Conservation (phyloP, 257 asterid genomes). For the Striga asiatica region DNA sequence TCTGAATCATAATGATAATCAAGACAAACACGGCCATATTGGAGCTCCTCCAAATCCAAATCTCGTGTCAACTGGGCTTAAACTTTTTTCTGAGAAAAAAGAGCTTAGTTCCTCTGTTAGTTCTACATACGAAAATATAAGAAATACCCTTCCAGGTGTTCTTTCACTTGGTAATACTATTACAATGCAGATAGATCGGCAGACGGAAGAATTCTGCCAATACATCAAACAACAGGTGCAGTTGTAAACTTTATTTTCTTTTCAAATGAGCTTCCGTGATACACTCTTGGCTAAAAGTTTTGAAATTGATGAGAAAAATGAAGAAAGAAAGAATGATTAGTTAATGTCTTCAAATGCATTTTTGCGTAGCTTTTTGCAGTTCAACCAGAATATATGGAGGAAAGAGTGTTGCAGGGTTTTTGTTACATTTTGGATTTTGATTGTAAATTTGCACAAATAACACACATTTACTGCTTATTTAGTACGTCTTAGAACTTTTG, state of each 20-base stretch:
- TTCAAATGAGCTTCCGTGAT: background rate
- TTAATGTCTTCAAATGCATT: too few relatives aligned
- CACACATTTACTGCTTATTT: too few relatives aligned
- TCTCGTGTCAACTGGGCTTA: constrained; percentile 40
- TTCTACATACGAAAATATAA: constrained; percentile 30
- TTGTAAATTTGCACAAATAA: too few relatives aligned
- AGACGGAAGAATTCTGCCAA: constrained; percentile 35
- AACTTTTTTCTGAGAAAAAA: constrained; percentile 35
- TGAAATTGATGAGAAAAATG: too few relatives aligned
- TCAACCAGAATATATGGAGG: too few relatives aligned
- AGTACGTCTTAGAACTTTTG: too few relatives aligned
- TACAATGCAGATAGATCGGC: constrained; percentile 33
- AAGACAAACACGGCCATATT: constrained; percentile 18
- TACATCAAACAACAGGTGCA: constrained; percentile 44
- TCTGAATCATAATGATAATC: constrained; percentile 25
- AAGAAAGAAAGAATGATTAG: too few relatives aligned
- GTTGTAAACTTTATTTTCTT: background rate
- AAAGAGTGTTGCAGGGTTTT: too few relatives aligned
- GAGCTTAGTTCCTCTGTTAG: constrained; percentile 27
- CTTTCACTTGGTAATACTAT: constrained; percentile 23
- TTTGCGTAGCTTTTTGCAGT: too few relatives aligned
- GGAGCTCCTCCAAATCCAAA: constrained; percentile 29
- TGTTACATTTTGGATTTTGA: too few relatives aligned
- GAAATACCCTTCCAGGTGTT: constrained; percentile 15
- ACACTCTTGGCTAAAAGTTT: too few relatives aligned